Evolutionary conservation across 768 basidiomycete genomes (phyloP), one percentile per base, ranked within the genome.

Genomic region (Sistotremastrum suecicum): DNA sequence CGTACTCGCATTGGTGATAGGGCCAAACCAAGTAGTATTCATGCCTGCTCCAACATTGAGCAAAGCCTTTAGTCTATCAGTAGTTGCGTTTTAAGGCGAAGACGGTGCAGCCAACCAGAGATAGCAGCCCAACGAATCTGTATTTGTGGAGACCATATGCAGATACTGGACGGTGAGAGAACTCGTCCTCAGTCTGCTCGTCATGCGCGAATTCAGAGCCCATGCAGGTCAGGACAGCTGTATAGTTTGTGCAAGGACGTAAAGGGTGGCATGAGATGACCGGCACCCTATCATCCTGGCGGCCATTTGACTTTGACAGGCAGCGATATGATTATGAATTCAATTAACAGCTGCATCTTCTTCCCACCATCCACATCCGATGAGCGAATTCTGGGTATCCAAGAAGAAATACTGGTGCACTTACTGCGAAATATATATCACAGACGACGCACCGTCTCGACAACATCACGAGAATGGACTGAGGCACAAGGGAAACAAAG

Each of bases 361-460:
- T 38, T 28, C 41, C 30, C 45, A 6, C 37, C 41, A 32, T 12
- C 42, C 41, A 12, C 38, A 48, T 51, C 54, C 54, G 59, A 91
- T 90, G 88, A 80, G 78, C 53, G 88, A 91, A 61, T 91, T 83
- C 61, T 92, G 89, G 88, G 82, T 91, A 51, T 87, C 87, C 29
- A 79, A 85, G 60, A 90, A 91, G 64, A 83, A 79, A 54, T 94
- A 92, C 64, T 84, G 76, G 59, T 95, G 91, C 79, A 90, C 91
- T 60, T 97, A 97, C 69, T 98, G 95, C 68, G 85, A 90, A 43
- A 90, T 89, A 51, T 97, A 82, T 67, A 97, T 99, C 50, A 76
- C 90, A 44, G 95, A 99, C 65, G 94, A 99, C 70, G 88, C 70
- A 7, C 84, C 95, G 49, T 97, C 94, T 1, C 74, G 86, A 43